Evolutionary conservation across 148 eudicot species (phyloP).

Genomic region (Nepenthes mirabilis): DNA sequence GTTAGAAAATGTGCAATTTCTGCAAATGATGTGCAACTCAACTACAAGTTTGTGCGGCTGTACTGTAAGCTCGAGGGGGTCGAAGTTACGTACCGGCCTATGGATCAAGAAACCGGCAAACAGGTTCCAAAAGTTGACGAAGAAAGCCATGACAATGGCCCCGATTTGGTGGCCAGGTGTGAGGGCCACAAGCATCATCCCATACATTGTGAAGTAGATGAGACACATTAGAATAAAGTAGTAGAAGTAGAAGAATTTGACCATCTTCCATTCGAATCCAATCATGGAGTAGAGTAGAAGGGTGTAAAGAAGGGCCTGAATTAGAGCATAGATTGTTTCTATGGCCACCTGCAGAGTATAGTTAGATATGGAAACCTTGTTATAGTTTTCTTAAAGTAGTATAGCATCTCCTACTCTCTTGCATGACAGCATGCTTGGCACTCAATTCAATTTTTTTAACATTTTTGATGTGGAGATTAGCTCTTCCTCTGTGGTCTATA

Average conservation of each 20-base stretch:
- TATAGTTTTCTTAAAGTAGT: no score
- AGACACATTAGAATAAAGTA: conserved; percentile 45
- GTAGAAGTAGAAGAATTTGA: conserved; percentile 51
- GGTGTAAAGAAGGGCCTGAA: conserved; percentile 32
- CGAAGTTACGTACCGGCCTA: conserved; percentile 27
- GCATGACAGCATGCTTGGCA: no score
- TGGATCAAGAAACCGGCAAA: conserved; percentile 73
- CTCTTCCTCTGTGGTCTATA: background rate
- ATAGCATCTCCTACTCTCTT: no score
- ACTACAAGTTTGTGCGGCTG: background rate
- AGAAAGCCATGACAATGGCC: conserved; percentile 48
- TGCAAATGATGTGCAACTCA: background rate
- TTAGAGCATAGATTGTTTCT: conserved; percentile 32
- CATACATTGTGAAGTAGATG: conserved; percentile 49
- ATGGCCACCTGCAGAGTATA: conserved; percentile 38
- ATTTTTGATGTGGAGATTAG: no score
- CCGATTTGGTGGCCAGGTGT: conserved; percentile 54
- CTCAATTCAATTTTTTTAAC: no score
- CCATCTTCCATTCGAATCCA: conserved; percentile 49
- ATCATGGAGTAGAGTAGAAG: conserved; percentile 62
- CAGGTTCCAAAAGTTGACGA: conserved; percentile 59
- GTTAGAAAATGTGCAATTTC: background rate
- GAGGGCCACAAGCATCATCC: conserved; percentile 76
- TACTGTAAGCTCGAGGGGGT: background rate
- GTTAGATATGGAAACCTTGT: background rate